phyloP scores from a whole-genome alignment of 164 flowering plant genomes.

The Warburgia ugandensis region DNA sequence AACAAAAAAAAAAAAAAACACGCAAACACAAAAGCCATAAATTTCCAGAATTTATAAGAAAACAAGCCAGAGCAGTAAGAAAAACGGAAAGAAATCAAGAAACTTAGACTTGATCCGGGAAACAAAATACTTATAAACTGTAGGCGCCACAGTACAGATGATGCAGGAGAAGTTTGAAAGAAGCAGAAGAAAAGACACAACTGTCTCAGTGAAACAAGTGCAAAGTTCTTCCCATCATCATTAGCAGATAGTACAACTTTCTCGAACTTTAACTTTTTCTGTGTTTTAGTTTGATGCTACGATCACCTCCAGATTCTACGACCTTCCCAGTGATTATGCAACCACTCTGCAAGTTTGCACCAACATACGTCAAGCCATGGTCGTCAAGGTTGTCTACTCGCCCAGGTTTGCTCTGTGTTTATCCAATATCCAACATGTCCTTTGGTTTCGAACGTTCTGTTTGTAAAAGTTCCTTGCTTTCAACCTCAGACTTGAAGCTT shows the following conservation, averaged over 20 bases:
- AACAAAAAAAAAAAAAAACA: too few species aligned
- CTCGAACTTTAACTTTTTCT: slow-evolving; percentile 84
- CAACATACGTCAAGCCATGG: slow-evolving; percentile 84
- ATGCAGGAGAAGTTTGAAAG: not conserved
- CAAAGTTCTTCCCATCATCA: slow-evolving; percentile 91
- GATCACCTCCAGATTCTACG: slow-evolving; percentile 82
- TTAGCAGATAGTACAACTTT: slow-evolving; percentile 87
- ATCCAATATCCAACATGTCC: slow-evolving; percentile 64
- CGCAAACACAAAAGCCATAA: too few species aligned
- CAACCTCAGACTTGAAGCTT: slow-evolving; percentile 87
- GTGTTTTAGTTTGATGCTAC: slow-evolving; percentile 83
- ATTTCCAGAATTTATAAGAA: too few species aligned
- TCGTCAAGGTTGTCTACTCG: slow-evolving; percentile 89
- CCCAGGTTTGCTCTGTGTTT: slow-evolving; percentile 65
- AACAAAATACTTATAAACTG: slow-evolving; percentile 78
- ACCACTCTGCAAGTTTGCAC: slow-evolving; percentile 77
- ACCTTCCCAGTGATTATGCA: slow-evolving; percentile 79
- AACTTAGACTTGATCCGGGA: too few species aligned
- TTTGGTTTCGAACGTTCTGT: slow-evolving; percentile 38
- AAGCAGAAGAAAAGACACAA: too few species aligned
- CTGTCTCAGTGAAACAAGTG: slow-evolving; percentile 92
- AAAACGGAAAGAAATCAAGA: too few species aligned
- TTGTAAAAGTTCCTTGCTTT: slow-evolving; percentile 41
- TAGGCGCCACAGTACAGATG: not conserved
- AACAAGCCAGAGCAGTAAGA: too few species aligned